These are phyloP conservation scores for Diaporthe citrichinensis DNA, from an alignment of 2,329 filamentous ascomycete genomes.

Conservation along the genomic window DNA sequence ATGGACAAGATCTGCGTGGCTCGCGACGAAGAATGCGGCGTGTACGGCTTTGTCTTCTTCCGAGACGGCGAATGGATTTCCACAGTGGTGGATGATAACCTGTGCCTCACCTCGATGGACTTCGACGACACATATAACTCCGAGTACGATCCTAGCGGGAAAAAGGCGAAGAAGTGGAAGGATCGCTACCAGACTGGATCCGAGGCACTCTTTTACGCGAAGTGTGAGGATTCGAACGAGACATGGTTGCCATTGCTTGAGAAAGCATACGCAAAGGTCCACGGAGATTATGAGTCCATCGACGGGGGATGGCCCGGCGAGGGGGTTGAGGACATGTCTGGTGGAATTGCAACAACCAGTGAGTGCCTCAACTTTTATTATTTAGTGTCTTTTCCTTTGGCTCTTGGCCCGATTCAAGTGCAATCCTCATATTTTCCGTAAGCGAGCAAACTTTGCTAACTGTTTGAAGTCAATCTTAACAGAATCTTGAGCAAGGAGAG, in stretches of 20 bases:
- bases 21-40: slow-evolving; percentile 76
- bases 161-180: slow-evolving; percentile 73
- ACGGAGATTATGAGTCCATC: slow-evolving; percentile 79
- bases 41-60: slow-evolving; percentile 82
- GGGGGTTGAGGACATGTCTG: slow-evolving; percentile 64
- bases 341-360: slow-evolving; percentile 67
- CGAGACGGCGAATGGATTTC: slow-evolving; percentile 80
- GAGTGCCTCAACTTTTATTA: background rate
- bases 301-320: slow-evolving; percentile 76
- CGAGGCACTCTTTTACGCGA: slow-evolving; percentile 77
- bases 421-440: background rate
- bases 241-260: slow-evolving; percentile 76
- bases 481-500: slow-evolving; percentile 75
- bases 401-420: fast-evolving
- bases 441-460: background rate
- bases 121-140: slow-evolving; percentile 56
- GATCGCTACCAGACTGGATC: slow-evolving; percentile 77
- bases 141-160: slow-evolving; percentile 50
- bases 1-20: slow-evolving; percentile 78
- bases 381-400: background rate
- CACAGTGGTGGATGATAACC: slow-evolving; percentile 80
- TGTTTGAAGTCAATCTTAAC: slow-evolving; percentile 59
- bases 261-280: slow-evolving; percentile 68
- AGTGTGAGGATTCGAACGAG: slow-evolving; percentile 78
- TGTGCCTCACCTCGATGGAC: slow-evolving; percentile 72